Percentiles rank a stretch among this genome's conserved stretches.
Evolutionary conservation across 148 eudicot species (phyloP).

Genomic region (Vaccinium corymbosum): DNA sequence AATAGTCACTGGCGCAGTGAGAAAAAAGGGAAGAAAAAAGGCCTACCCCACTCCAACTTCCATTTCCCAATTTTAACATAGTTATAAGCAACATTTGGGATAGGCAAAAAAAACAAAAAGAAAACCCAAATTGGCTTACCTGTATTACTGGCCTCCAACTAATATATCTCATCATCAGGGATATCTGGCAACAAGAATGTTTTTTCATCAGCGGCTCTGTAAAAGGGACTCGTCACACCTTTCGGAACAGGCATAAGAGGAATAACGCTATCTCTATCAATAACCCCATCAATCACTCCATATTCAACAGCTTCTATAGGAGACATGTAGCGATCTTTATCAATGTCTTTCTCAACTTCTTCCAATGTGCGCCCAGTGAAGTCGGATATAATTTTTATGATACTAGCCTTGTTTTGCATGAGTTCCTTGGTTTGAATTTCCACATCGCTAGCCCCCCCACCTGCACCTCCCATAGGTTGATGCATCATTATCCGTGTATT

Average conservation of each 20-base stretch:
- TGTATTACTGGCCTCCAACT: conserved; percentile 17
- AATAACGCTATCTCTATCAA: conserved; percentile 71
- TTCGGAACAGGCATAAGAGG: conserved; percentile 70
- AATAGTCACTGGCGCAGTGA: neutral
- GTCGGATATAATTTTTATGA: conserved; percentile 53
- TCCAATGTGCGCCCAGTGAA: conserved; percentile 64
- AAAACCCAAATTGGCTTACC: conserved; percentile 4
- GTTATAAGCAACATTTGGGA: neutral
- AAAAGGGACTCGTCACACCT: too few relatives aligned
- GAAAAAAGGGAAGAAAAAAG: neutral
- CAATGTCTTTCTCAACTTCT: conserved; percentile 79
- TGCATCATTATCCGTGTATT: conserved; percentile 83
- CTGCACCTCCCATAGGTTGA: conserved; percentile 84
- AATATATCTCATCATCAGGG: conserved; percentile 76
- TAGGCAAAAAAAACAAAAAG: neutral
- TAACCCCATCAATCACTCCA: conserved; percentile 81
- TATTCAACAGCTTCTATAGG: conserved; percentile 94
- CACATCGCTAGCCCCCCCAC: conserved; percentile 69
- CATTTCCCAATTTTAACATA: neutral
- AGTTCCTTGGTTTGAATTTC: conserved; percentile 81
- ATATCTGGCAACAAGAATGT: conserved; percentile 45
- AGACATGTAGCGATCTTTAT: conserved; percentile 84
- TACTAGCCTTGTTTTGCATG: conserved; percentile 58
- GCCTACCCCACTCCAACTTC: neutral
- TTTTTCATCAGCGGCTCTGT: too few relatives aligned